Base-by-base conservation (phyloP, 108 stramenopile genomes). In the Mediolabrus comicus region DNA sequence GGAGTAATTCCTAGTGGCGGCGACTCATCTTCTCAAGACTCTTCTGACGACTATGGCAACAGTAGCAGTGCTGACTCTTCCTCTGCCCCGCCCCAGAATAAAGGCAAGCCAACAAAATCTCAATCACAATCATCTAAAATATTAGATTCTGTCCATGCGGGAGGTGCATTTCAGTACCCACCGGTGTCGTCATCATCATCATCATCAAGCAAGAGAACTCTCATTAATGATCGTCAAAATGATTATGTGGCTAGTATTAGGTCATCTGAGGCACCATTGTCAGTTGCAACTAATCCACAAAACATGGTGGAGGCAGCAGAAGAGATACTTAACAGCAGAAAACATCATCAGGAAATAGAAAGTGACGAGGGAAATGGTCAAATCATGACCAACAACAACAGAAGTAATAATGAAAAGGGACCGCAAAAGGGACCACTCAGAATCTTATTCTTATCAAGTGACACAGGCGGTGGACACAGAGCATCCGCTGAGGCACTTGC, bases 401-500 rank as follows among this genome's bases (percentile, higher is more conserved):
- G 4, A 7, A n/a, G n/a, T 11, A 10, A 16, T 17, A 16, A 34
- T 36, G 7, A 34, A 38, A 28, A 13, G 10, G 39, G 13, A 41
- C 10, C 54, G 14, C 13, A 55, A 55, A 36, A 57, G 56, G 46
- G 46, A 59, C 88, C 90, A 16, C 64, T 92, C 24, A 91, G 89
- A 55, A 82, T 98, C 27, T 74, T 98, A 30, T 97, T 98, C 68
- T 74, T 98, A 14, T 95, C 95, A 41, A 82, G 89, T 29, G 98
- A 98, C 82, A 98, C 98, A 0, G 98, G 98, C n/a, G 98, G 98
- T 13, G 98, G 98, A n/a, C 98, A 98, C 67, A 75, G 97, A 52
- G 98, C 98, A 13, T 95, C 94, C 11, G 95, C 98, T 19, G 91
- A 96, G 68, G 87, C 96, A 12, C 80, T 98, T n/a, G 93, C 87